These are phyloP conservation scores for Clonostachys sp. DNA, from an alignment of 2,329 filamentous ascomycete genomes.

Conservation along the genomic window DNA sequence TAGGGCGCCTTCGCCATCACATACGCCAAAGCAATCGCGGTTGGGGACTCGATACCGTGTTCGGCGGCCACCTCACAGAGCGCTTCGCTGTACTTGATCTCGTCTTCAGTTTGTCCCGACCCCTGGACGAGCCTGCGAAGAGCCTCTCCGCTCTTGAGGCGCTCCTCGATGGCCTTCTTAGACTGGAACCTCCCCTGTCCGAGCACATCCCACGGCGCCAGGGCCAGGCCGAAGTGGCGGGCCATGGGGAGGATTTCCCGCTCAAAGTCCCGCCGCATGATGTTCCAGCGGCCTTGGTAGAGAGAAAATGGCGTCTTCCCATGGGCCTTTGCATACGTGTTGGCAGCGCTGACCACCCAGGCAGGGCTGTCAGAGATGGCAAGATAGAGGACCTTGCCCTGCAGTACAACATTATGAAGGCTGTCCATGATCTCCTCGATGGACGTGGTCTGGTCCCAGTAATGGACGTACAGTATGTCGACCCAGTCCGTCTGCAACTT, in stretches of 20 bases:
- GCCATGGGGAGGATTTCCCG: constrained; percentile 19
- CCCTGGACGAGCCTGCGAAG: constrained; percentile 4
- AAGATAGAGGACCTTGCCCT: constrained; percentile 18
- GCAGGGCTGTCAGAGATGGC: constrained; percentile 18
- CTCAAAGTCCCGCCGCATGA: constrained; percentile 13
- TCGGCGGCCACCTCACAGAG: constrained; percentile 41
- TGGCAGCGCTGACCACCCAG: constrained; percentile 17
- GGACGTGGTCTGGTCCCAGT: constrained; percentile 14
- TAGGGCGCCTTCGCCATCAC: constrained; percentile 43
- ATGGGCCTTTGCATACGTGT: constrained; percentile 15
- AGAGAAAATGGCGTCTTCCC: constrained; percentile 14
- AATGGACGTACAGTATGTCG: constrained; percentile 20
- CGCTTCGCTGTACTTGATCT: constrained; percentile 18
- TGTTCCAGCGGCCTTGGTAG: constrained; percentile 18
- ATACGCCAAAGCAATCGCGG: constrained; percentile 53
- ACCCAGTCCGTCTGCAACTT: constrained; percentile 30
- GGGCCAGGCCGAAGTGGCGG: constrained; percentile 23
- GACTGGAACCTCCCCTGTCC: constrained; percentile 30
- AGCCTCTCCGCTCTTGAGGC: neutral
- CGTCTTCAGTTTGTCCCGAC: constrained; percentile 17
- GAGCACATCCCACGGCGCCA: constrained; percentile 48
- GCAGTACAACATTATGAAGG: constrained; percentile 14
- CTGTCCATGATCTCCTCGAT: constrained; percentile 17
- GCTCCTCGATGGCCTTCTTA: constrained; percentile 18
- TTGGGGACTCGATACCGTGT: constrained; percentile 5